Percentiles rank a stretch among this genome's conserved stretches.
phyloP scores from a whole-genome alignment of 169 alveolate genomes.

The Haemoproteus tartakovskyi region DNA sequence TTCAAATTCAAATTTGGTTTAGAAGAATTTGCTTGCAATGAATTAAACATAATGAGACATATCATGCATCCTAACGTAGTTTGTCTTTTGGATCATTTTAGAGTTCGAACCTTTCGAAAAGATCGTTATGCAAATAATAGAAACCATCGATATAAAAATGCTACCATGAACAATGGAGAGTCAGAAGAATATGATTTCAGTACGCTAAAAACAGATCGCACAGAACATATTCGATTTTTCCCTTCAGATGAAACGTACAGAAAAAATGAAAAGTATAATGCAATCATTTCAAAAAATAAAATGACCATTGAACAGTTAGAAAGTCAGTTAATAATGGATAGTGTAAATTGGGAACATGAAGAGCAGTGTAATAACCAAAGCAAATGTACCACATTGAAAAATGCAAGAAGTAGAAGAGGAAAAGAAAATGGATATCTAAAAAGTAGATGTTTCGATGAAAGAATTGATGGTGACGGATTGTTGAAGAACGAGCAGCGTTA shows the following conservation, averaged over 20 bases:
- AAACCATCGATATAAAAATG: constrained; percentile 5
- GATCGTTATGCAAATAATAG: constrained; percentile 7
- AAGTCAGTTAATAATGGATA: constrained; percentile 7
- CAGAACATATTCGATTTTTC: constrained; percentile 14
- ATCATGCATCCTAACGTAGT: constrained; percentile 59
- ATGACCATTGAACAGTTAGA: constrained; percentile 46
- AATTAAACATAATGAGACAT: constrained; percentile 39
- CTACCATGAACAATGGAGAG: background rate
- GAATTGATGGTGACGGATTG: no score
- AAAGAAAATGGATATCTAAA: no score
- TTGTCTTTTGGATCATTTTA: constrained; percentile 23
- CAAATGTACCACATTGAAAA: no score
- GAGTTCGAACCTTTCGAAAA: constrained; percentile 22
- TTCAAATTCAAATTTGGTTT: constrained; percentile 44
- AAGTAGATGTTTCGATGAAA: no score
- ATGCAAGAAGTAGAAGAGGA: no score
- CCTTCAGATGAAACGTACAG: constrained; percentile 24
- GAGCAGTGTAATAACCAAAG: no score
- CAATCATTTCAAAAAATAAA: constrained; percentile 7
- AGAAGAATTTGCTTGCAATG: constrained; percentile 57
- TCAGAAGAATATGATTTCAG: constrained; percentile 58
- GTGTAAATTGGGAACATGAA: background rate
- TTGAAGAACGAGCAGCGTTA: no score
- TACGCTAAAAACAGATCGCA: constrained; percentile 12
- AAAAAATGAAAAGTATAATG: constrained; percentile 28